Evolutionary conservation across 2,329 filamentous ascomycete genomes (phyloP).

Genomic region (Colletotrichum spinosum): DNA sequence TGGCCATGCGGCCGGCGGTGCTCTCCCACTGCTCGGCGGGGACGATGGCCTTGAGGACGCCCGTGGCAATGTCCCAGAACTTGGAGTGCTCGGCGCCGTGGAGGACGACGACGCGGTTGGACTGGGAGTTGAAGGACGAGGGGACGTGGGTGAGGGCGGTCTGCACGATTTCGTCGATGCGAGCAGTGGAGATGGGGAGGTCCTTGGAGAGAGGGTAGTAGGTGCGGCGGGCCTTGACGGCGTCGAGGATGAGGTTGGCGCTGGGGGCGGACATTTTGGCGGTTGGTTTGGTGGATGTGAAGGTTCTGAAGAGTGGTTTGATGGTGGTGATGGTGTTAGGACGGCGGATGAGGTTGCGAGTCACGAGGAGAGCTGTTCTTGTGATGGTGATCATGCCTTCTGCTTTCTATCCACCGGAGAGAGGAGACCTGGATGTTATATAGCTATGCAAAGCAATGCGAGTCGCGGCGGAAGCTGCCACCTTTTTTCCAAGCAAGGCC

Average conservation of each 20-base stretch:
- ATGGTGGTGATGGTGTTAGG: neutral
- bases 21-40: conserved; percentile 71
- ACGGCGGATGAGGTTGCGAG: conserved; percentile 20
- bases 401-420: neutral
- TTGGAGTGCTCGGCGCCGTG: conserved; percentile 86
- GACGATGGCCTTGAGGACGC: conserved; percentile 75
- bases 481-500: conserved; percentile 15
- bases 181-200: conserved; percentile 66
- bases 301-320: conserved; percentile 19
- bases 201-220: conserved; percentile 76
- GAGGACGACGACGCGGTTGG: conserved; percentile 81
- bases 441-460: neutral
- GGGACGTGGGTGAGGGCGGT: conserved; percentile 77
- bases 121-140: conserved; percentile 90
- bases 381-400: conserved; percentile 16
- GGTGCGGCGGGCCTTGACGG: conserved; percentile 75
- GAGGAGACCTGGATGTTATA: conserved; percentile 26
- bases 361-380: conserved; percentile 24
- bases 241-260: conserved; percentile 68
- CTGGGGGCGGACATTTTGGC: conserved; percentile 44
- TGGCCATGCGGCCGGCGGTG: conserved; percentile 57
- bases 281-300: conserved; percentile 24
- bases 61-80: conserved; percentile 82
- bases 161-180: conserved; percentile 74
- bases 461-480: neutral